Evolutionary conservation across 164 flowering plant genomes (phyloP), one percentile per base, ranked within the genome.

Genomic region (Macadamia integrifolia): DNA sequence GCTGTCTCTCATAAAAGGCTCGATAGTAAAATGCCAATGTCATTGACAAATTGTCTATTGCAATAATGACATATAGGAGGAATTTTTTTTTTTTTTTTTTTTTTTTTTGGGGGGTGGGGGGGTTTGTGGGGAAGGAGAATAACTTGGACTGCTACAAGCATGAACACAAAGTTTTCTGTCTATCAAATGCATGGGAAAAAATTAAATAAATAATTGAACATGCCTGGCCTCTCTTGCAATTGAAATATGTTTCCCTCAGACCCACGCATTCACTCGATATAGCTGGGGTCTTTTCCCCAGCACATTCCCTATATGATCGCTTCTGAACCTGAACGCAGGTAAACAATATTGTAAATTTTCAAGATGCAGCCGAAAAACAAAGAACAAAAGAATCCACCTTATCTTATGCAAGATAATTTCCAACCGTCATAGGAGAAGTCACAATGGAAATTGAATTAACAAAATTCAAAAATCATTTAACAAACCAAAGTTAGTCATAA

Each of bases 191-290:
- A 10, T 12, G 17, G 62, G 23, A 3, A 0, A 0, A 57, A 32
- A 10, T 14, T 29, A 23, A 53, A n/a, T 7, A 28, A 52, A 50
- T 66, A 67, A 48, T 35, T 35, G 40, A 35, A 55, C 77, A 66
- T 79, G 66, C 94, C 91, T 92, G 96, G 71, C 98, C 97, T 85
- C 98, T 85, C 81, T 93, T 93, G 90, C 97, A 93, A 80, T 89
- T 91, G 86, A 89, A 93, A 68, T 86, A 93, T 9, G 97, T 93
- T 74, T 93, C 97, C 73, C 98, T 86, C 15, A 93, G 73, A 40
- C 98, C 98, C 12, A 91, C 88, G 65, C 98, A 93, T 69, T 93
- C 96, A 48, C 86, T 87, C 0, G 92, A 71, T 56, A 93, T 88
- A 8, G 68, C 80, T 0, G 97, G 97, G 68, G 81, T 75, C 78